These are phyloP conservation scores for Magnaporthales sp. DNA, from an alignment of 2,329 filamentous ascomycete genomes.

Conservation along the genomic window DNA sequence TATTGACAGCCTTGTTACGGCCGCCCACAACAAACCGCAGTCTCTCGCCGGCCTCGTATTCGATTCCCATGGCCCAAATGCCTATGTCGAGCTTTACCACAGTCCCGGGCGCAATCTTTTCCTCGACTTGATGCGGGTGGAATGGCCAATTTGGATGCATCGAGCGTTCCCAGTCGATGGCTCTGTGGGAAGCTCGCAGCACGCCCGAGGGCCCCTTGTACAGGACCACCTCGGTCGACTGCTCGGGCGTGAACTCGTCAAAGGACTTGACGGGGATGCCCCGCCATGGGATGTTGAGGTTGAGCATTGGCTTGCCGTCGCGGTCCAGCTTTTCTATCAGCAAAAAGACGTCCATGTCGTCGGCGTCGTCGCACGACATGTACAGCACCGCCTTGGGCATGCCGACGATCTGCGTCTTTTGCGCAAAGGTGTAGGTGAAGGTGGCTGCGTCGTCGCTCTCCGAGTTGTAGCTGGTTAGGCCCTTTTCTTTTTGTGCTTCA, in stretches of 20 bases:
- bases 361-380: conserved; percentile 29
- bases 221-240: conserved; percentile 28
- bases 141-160: conserved; percentile 22
- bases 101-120: conserved; percentile 29
- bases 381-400: conserved; percentile 36
- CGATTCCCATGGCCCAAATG: conserved; percentile 35
- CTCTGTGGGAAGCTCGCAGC: conserved; percentile 33
- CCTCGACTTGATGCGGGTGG: conserved; percentile 28
- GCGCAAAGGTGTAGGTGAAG: conserved; percentile 29
- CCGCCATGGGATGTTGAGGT: conserved; percentile 31
- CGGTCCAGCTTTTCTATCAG: conserved; percentile 33
- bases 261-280: conserved; percentile 17
- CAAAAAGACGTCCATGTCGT: conserved; percentile 36
- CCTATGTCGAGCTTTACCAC: conserved; percentile 37
- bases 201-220: conserved; percentile 33
- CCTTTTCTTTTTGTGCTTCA: neutral
- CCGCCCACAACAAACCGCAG: conserved; percentile 10
- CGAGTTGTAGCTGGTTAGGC: conserved; percentile 21
- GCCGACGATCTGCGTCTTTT: conserved; percentile 31
- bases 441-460: conserved; percentile 15
- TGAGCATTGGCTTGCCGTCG: conserved; percentile 29
- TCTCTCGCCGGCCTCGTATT: conserved; percentile 32
- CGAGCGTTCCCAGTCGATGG: conserved; percentile 21
- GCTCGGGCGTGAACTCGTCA: conserved; percentile 21
- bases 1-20: conserved; percentile 18